These are phyloP conservation scores for Thermoascus crustaceus DNA, from an alignment of 2,329 filamentous ascomycete genomes.

Conservation along the genomic window DNA sequence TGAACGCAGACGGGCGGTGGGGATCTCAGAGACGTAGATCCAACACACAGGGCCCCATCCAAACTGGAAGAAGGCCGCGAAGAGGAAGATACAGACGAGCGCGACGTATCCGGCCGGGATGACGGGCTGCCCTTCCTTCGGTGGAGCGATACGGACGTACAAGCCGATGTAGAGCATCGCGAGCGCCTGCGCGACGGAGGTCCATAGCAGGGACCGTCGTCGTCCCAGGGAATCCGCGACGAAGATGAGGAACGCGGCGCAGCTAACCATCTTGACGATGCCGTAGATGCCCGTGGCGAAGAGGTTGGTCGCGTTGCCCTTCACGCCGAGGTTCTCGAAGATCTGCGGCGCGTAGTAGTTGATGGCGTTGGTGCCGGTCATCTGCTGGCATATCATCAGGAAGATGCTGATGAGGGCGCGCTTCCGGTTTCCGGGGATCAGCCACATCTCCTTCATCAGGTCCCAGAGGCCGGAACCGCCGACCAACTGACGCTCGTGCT, in stretches of 20 bases:
- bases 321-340: conserved; percentile 57
- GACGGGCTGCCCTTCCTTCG: conserved; percentile 43
- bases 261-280: conserved; percentile 60
- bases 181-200: conserved; percentile 52
- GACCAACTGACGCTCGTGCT: conserved; percentile 52
- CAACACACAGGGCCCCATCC: conserved; percentile 63
- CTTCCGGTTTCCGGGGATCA: conserved; percentile 46
- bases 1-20: conserved; percentile 54
- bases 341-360: conserved; percentile 65
- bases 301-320: conserved; percentile 49
- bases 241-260: conserved; percentile 57
- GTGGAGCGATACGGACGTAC: conserved; percentile 50
- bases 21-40: conserved; percentile 64
- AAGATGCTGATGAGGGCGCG: conserved; percentile 47
- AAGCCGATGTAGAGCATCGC: conserved; percentile 65
- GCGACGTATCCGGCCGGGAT: conserved; percentile 59
- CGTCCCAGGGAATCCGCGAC: conserved; percentile 63
- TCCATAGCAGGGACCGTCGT: conserved; percentile 55
- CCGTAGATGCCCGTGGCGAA: conserved; percentile 70
- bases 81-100: conserved; percentile 60
- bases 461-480: conserved; percentile 47
- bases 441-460: conserved; percentile 57
- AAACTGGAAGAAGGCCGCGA: conserved; percentile 58
- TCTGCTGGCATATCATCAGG: conserved; percentile 49
- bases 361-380: conserved; percentile 49